Conservation (phyloP, 1,139 yeast species). For the Geotrichum phurueaensis region DNA sequence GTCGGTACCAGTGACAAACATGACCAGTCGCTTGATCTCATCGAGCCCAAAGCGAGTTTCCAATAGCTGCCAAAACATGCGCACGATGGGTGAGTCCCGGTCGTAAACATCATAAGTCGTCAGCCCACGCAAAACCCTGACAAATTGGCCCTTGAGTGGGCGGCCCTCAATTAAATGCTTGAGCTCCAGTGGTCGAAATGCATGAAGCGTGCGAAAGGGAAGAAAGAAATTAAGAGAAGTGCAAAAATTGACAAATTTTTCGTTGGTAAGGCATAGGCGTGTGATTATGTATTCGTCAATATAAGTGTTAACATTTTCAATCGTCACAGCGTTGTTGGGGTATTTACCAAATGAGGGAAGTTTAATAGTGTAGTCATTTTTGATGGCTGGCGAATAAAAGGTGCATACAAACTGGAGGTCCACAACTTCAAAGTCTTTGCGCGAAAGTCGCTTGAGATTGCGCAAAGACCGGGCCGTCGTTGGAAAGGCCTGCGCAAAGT, state of each 20-base stretch:
- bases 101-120: slow-evolving; percentile 16
- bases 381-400: neutral
- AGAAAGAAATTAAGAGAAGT: neutral
- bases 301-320: slow-evolving; percentile 19
- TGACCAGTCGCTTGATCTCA: slow-evolving; percentile 1
- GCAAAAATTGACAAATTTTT: slow-evolving; percentile 4
- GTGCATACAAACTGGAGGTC: neutral
- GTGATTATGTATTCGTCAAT: slow-evolving; percentile 20
- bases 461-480: slow-evolving; percentile 3
- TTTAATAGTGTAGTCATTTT: neutral
- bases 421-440: neutral
- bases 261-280: slow-evolving; percentile 15
- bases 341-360: neutral
- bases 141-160: neutral
- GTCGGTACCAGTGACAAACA: slow-evolving; percentile 31
- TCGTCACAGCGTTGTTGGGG: slow-evolving; percentile 17
- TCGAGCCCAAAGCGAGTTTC: neutral
- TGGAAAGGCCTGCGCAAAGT: slow-evolving; percentile 15
- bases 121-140: neutral
- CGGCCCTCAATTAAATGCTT: neutral
- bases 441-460: neutral
- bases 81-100: neutral
- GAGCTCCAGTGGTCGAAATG: neutral
- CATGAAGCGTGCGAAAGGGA: neutral
- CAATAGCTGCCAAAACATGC: neutral